Base-by-base conservation (phyloP, 805 yeast genomes). In the Wickerhamomyces rabaulensis region DNA sequence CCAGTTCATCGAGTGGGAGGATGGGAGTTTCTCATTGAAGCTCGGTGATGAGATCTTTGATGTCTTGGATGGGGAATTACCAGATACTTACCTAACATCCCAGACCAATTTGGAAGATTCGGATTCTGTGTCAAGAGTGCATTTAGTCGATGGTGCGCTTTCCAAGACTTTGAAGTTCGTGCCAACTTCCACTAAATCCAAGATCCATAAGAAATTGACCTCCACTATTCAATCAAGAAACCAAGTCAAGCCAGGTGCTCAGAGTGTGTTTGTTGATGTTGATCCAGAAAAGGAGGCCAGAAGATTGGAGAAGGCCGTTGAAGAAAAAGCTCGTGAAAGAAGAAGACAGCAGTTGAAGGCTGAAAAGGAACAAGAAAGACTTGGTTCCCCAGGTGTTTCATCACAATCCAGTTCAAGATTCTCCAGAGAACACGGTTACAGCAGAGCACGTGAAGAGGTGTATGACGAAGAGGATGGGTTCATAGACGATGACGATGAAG, bases 1-100 rank as follows among this genome's bases (percentile, higher is more conserved):
- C 6, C 88, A 91, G 60, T 80, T 92, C 47, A 77, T 94, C 31
- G 86, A 88, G 63, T 94, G 99, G 99, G 84, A 86, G 46, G 98
- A 94, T 66, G 99, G 99, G 1, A 74, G 88, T 4, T 68, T 81
- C 52, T 90, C 97, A 2, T 70, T 94, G 55, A 91, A 88, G 60
- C 69, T 94, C 35, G 99, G 99, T 27, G 74, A 76, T 41, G 99
- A 94, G 66, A 74, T 84, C 52, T 92, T 91, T 57, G 97, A 92
- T 61, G 80, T 88, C 49, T 71, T 80, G 45, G 67, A 76, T 10
- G 79, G 80, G 47, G 80, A 84, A 9, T 69, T 81, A 36, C 79
- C 77, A 43, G 95, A 90, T 60, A 80, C 86, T 27, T 80, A 85
- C 45, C 70, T 94, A 42, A 82, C 87, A 2, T 76, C 78, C 25